phyloP scores from a whole-genome alignment of 176 grass and related monocot genomes.

The Dactylis glomerata region DNA sequence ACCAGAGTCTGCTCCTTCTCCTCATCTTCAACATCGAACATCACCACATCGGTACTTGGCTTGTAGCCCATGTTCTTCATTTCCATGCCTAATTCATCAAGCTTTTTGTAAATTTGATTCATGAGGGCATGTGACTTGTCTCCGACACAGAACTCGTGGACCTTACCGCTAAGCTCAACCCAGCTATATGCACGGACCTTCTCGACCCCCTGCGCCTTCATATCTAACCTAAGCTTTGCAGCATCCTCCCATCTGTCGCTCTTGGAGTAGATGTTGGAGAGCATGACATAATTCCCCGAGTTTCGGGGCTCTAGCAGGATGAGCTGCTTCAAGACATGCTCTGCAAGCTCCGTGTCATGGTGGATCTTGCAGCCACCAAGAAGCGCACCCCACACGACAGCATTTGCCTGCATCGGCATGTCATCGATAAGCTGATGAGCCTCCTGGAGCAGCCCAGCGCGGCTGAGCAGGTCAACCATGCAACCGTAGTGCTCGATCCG shows the following conservation, averaged over 20 bases:
- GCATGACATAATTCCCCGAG: slow-evolving; percentile 68
- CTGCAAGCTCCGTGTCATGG: slow-evolving; percentile 31
- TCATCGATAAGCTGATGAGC: slow-evolving; percentile 49
- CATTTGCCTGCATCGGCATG: slow-evolving; percentile 67
- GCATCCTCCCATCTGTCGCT: slow-evolving; percentile 57
- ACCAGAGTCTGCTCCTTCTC: slow-evolving; percentile 62
- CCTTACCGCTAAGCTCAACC: slow-evolving; percentile 54
- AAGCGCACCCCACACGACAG: slow-evolving; percentile 59
- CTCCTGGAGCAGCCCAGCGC: slow-evolving; percentile 53
- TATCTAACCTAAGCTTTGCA: slow-evolving; percentile 51
- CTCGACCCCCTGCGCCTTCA: slow-evolving; percentile 46
- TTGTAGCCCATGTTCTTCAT: slow-evolving; percentile 58
- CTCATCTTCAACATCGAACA: slow-evolving; percentile 69
- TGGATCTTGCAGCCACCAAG: slow-evolving; percentile 70
- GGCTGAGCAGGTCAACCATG: slow-evolving; percentile 72
- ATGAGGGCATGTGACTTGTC: slow-evolving; percentile 50
- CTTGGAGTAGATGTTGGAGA: slow-evolving; percentile 68
- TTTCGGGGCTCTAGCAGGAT: slow-evolving; percentile 53
- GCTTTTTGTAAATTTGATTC: slow-evolving; percentile 48
- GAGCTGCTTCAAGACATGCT: slow-evolving; percentile 59
- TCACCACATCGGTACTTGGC: slow-evolving; percentile 62
- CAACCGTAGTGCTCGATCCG: slow-evolving; percentile 65
- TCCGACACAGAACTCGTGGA: slow-evolving; percentile 60
- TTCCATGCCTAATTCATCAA: slow-evolving; percentile 50
- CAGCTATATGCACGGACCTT: slow-evolving; percentile 61